Evolutionary conservation across 2,329 filamentous ascomycete genomes (phyloP).

Genomic region (Gaeumannomyces tritici): DNA sequence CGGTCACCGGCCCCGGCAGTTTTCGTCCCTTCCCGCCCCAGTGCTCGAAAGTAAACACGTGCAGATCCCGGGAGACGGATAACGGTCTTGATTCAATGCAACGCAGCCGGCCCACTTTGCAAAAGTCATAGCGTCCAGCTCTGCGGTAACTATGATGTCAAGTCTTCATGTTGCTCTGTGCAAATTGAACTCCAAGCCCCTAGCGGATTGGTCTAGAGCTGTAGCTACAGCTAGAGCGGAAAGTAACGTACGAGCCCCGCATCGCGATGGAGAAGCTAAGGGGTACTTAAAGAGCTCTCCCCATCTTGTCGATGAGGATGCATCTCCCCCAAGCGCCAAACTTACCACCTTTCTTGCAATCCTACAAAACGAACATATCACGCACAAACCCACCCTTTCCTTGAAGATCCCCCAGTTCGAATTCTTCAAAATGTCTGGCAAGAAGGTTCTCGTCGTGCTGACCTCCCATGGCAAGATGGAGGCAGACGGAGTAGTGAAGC

Average conservation of each 20-base stretch:
- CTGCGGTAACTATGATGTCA: background rate
- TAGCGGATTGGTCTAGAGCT: no score
- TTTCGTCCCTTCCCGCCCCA: no score
- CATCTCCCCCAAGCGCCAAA: background rate
- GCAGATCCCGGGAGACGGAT: no score
- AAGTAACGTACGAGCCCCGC: background rate
- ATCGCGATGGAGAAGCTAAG: background rate
- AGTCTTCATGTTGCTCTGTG: background rate
- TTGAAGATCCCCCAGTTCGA: background rate
- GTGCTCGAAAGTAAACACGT: no score
- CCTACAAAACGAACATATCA: background rate
- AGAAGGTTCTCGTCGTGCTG: slow-evolving; percentile 58
- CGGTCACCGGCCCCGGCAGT: no score
- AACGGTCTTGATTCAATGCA: no score
- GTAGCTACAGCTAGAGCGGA: no score
- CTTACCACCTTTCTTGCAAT: background rate
- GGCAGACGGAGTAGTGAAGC: slow-evolving; percentile 28
- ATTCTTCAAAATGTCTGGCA: slow-evolving; percentile 20
- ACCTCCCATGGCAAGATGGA: slow-evolving; percentile 47
- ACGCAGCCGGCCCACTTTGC: no score
- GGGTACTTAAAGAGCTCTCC: background rate
- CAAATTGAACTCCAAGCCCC: no score
- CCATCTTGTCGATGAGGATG: background rate
- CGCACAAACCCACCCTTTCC: background rate
- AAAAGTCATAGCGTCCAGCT: no score